Conservation (phyloP, 148 eudicot genomes). For the Heliamphora exappendiculata region DNA sequence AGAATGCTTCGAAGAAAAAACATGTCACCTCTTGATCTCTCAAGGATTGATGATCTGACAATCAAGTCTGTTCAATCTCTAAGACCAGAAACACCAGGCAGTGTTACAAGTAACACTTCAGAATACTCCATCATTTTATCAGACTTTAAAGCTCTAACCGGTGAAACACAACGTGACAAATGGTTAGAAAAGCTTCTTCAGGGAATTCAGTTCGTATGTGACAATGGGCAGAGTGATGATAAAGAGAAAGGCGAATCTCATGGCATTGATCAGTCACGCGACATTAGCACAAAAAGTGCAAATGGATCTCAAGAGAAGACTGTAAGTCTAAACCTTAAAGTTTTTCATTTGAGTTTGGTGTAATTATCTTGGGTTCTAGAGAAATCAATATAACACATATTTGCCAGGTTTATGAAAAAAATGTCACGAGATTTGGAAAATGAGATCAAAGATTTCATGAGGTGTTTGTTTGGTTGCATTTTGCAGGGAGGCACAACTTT, state of each 20-base stretch:
- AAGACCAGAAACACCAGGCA: slow-evolving; percentile 76
- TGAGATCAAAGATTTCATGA: background rate
- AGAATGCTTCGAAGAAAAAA: slow-evolving; percentile 45
- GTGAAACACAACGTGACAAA: slow-evolving; percentile 68
- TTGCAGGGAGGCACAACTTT: slow-evolving; percentile 36
- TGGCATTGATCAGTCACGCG: slow-evolving; percentile 19
- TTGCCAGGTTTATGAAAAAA: too few relatives aligned
- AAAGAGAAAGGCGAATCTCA: slow-evolving; percentile 30
- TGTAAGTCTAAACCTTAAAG: slow-evolving; percentile 25
- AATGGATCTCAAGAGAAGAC: slow-evolving; percentile 31
- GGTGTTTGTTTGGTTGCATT: slow-evolving; percentile 1
- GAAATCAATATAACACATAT: background rate
- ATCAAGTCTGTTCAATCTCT: slow-evolving; percentile 36
- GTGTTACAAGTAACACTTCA: slow-evolving; percentile 39
- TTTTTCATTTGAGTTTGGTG: background rate
- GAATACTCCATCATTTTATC: slow-evolving; percentile 49
- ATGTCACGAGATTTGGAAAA: too few relatives aligned
- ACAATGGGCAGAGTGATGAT: slow-evolving; percentile 29
- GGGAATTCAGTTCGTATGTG: slow-evolving; percentile 43
- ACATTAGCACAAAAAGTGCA: slow-evolving; percentile 14
- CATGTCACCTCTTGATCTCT: slow-evolving; percentile 61
- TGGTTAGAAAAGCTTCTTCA: slow-evolving; percentile 91
- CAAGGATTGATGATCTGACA: slow-evolving; percentile 63
- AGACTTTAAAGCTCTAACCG: slow-evolving; percentile 55
- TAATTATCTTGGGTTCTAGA: background rate